Evolutionary conservation across 2,329 filamentous ascomycete genomes (phyloP).

Genomic region (Monosporascus sp.): DNA sequence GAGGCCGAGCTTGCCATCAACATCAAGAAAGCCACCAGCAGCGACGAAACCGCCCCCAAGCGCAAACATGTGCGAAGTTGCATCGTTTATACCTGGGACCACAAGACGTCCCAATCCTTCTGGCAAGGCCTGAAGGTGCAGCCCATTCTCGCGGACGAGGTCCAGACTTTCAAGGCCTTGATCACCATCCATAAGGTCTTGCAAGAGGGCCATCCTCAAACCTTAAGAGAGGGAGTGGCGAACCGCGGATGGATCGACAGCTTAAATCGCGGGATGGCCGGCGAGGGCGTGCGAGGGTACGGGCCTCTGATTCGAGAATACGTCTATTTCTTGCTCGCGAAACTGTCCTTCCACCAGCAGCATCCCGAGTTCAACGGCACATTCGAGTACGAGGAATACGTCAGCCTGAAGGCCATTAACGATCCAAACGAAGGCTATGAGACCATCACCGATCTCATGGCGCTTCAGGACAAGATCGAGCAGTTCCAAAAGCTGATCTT

Average conservation of each 20-base stretch:
- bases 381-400: slow-evolving; percentile 98
- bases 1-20: slow-evolving; percentile 65
- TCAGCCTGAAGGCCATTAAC: slow-evolving; percentile 95
- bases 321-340: slow-evolving; percentile 89
- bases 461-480: slow-evolving; percentile 95
- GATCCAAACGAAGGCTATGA: slow-evolving; percentile 97
- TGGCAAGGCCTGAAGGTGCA: slow-evolving; percentile 99
- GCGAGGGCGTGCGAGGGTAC: slow-evolving; percentile 86
- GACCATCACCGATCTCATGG: slow-evolving; percentile 95
- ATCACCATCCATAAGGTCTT: slow-evolving; percentile 97
- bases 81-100: slow-evolving; percentile 99
- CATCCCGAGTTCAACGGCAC: slow-evolving; percentile 98
- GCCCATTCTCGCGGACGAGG: slow-evolving; percentile 95
- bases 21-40: slow-evolving; percentile 65
- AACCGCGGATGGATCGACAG: slow-evolving; percentile 91
- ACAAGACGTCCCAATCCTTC: slow-evolving; percentile 91
- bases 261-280: slow-evolving; percentile 74
- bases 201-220: slow-evolving; percentile 89
- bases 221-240: slow-evolving; percentile 80
- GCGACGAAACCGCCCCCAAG: slow-evolving; percentile 63
- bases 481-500: slow-evolving; percentile 98
- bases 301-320: slow-evolving; percentile 93
- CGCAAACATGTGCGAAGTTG: slow-evolving; percentile 95
- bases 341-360: slow-evolving; percentile 92
- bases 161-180: slow-evolving; percentile 97